Conservation (phyloP, 2,329 filamentous ascomycete species). For the Aspergillus clavatus region DNA sequence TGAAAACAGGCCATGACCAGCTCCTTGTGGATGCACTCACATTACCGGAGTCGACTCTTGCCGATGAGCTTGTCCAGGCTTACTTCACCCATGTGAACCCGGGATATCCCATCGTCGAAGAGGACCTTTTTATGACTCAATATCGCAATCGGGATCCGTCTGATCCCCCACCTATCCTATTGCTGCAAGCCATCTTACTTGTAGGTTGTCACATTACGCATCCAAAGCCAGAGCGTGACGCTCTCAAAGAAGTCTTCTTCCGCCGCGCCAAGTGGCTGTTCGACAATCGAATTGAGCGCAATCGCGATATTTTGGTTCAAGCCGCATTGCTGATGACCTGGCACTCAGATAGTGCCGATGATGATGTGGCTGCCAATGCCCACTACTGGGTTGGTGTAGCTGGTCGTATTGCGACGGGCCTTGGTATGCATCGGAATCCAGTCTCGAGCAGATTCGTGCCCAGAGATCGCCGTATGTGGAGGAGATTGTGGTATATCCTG, state of each 20-base stretch:
- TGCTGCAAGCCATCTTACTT: constrained; percentile 49
- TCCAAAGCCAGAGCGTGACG: constrained; percentile 38
- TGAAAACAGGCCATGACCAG: constrained; percentile 43
- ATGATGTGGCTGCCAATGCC: constrained; percentile 52
- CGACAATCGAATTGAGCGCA: constrained; percentile 51
- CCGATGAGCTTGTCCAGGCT: constrained; percentile 47
- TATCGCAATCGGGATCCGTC: constrained; percentile 45
- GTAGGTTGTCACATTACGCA: constrained; percentile 50
- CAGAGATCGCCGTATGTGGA: constrained; percentile 41
- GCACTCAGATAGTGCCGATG: constrained; percentile 50
- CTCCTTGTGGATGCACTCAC: constrained; percentile 47
- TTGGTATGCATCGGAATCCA: constrained; percentile 51
- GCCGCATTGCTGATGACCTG: constrained; percentile 52
- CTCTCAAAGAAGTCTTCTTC: constrained; percentile 48
- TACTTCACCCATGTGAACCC: constrained; percentile 51
- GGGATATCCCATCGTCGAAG: constrained; percentile 50
- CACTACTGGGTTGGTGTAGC: constrained; percentile 53
- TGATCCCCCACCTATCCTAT: constrained; percentile 44
- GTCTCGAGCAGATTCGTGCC: constrained; percentile 39
- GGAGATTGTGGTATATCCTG: constrained; percentile 42
- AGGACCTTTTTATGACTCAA: constrained; percentile 48
- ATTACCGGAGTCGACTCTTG: constrained; percentile 45
- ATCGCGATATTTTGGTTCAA: constrained; percentile 52
- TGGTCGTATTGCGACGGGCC: constrained; percentile 48
- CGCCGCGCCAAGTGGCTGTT: constrained; percentile 51